These are phyloP conservation scores for Leucocoprinus sp. DNA, from an alignment of 768 basidiomycete genomes.

Conservation along the genomic window DNA sequence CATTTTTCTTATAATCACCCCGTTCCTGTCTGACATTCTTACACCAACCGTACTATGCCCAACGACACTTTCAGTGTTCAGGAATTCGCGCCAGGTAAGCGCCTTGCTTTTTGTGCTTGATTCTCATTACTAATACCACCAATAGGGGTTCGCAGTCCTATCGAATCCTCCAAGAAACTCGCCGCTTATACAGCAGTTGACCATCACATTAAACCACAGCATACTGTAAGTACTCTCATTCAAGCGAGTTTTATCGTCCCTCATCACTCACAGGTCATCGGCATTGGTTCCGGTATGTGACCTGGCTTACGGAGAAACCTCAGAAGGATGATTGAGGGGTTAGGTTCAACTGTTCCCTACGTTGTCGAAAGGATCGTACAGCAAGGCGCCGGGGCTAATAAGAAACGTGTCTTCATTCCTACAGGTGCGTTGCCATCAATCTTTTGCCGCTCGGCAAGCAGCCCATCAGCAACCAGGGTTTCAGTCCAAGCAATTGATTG, in stretches of 20 bases:
- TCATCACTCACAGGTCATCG: conserved; percentile 62
- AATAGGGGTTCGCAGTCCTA: conserved; percentile 25
- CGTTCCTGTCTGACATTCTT: background rate
- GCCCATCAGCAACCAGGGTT: conserved; percentile 45
- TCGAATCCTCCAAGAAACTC: conserved; percentile 82
- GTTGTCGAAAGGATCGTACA: conserved; percentile 91
- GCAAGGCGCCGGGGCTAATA: conserved; percentile 72
- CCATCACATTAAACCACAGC: conserved; percentile 70
- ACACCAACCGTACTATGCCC: conserved; percentile 5
- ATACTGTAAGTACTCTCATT: conserved; percentile 53
- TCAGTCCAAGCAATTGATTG: conserved; percentile 93
- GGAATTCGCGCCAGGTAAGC: background rate
- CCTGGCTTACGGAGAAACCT: background rate
- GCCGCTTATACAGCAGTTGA: conserved; percentile 96
- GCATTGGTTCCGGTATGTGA: conserved; percentile 71
- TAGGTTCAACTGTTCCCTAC: conserved; percentile 91
- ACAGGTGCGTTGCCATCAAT: conserved; percentile 45
- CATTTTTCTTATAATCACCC: conserved; percentile 2
- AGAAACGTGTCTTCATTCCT: conserved; percentile 79
- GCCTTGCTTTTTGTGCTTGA: too few relatives aligned
- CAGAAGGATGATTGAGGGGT: background rate
- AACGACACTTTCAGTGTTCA: background rate
- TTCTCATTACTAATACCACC: background rate
- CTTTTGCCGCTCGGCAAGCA: background rate
- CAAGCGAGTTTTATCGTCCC: conserved; percentile 1